Base-by-base conservation (phyloP, 139 green algal species). In the Micromonas pusilla region DNA sequence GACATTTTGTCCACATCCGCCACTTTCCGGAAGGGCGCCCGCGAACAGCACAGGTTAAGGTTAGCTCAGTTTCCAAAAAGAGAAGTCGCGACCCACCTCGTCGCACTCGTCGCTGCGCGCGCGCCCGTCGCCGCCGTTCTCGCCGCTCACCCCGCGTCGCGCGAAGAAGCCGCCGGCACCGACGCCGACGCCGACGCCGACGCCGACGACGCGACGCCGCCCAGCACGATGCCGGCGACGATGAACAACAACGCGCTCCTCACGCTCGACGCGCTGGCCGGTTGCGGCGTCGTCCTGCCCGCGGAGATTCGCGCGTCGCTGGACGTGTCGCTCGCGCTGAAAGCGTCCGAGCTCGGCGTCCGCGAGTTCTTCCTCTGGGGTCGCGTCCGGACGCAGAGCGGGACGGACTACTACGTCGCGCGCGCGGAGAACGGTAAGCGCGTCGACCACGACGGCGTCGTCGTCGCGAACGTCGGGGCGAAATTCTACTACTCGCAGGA, bases 401-500 rank as follows among this genome's bases (percentile, higher is more conserved):
- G 88, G 72, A 72, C 89, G 86, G 89, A 93, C 79, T 93, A 91
- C 81, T 52, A 91, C 0, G 76, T 93, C 5, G 88, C 89, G 13
- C 83, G 89, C 60, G 89, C 85, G n/a, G 83, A 79, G 68, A 87
- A 86, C 73, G 71, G 66, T 0, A 78, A 82, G 28, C 62, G 60
- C 19, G 76, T 77, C n/a, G 79, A 82, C 32, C 82, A 77, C 13
- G 53, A 80, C 21, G 77, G 86, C 1, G 16, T 57, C 45, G 45
- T 57, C 45, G n/a, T n/a, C n/a, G n/a, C n/a, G n/a, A 67, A 70
- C 6, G 83, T 77, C 38, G 84, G 89, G 37, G 57, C 80, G 23
- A 91, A 90, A 72, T 90, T 87, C 80, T 90, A 85, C 62, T 93
- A 87, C 82, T 90, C 80, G 70, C 86, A 91, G 53, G 89, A 93